Conservation (phyloP, 2,329 filamentous ascomycete species). For the Lachnellula arida region DNA sequence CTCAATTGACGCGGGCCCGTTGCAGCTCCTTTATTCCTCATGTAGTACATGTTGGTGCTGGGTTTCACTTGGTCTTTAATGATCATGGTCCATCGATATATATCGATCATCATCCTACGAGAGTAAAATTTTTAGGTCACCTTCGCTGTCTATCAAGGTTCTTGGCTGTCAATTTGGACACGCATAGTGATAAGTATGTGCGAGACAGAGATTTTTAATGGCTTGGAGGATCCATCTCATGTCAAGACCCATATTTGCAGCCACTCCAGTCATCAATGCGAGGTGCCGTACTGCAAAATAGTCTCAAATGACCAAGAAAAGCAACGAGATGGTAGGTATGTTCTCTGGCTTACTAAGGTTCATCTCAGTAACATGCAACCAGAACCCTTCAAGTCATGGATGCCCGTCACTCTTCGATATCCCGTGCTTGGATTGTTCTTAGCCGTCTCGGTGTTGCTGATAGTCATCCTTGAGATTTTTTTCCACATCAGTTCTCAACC, state of each 20-base stretch:
- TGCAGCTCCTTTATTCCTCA: background rate
- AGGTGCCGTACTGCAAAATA: no score
- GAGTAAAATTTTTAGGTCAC: no score
- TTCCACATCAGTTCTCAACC: slow-evolving; percentile 26
- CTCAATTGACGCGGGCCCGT: background rate
- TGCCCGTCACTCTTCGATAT: slow-evolving; percentile 33
- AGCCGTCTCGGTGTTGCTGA: slow-evolving; percentile 36
- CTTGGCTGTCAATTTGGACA: no score
- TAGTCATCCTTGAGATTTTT: slow-evolving; percentile 42
- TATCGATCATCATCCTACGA: no score
- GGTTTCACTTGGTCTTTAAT: background rate
- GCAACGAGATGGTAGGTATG: background rate
- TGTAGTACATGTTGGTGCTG: slow-evolving; percentile 5
- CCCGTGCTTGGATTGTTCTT: slow-evolving; percentile 37
- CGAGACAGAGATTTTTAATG: no score
- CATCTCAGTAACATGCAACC: background rate
- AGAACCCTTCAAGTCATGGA: slow-evolving; percentile 30
- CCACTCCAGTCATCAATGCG: no score
- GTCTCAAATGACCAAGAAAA: no score
- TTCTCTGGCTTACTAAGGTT: background rate
- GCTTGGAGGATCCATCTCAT: no score
- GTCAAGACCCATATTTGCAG: no score
- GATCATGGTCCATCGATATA: no score
- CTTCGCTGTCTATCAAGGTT: no score
- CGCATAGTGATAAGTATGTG: no score